Evolutionary conservation across 148 eudicot genomes (phyloP), one percentile per base, ranked within the genome.

Genomic region (Hydrangea macrophylla): DNA sequence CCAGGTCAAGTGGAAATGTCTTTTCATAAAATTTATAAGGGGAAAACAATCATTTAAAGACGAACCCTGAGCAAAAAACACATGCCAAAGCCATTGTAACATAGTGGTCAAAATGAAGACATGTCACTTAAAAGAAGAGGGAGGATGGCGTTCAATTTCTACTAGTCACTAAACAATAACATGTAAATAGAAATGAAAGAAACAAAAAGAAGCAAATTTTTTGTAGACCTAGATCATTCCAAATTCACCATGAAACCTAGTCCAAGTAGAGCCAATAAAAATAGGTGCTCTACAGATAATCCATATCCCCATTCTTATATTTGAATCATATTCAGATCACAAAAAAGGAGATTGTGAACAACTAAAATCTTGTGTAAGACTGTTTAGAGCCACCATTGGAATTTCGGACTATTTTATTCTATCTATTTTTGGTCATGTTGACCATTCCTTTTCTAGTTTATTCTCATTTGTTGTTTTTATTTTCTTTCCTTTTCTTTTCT

Each of bases 261-360:
- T 32, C 59, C n/a, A 51, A 24, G 42, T 32, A 23, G 30, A 65
- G n/a, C n/a, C n/a, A 65, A 32, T 45, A 40, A 65, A 56, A 53
- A 65, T 42, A 65, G 13, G 12, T 40, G 25, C 28, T 3, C 18
- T 1, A 51, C 40, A 65, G 69, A 31, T n/a, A 45, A 23, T 50
- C 27, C 55, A 65, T 17, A 31, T 23, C 40, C 56, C 28, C 26
- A 45, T 30, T 7, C 57, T 50, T 40, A 11, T 42, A 42, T 42
- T 42, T 42, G 50, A 9, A 42, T 12, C 17, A 42, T 42, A 18
- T 42, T 3, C 15, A 5, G 6, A 9, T 32, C 56, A 2, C 17
- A 18, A 45, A 1, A 8, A 44, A 63, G 9, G 40, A 30, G 35
- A 18, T 18, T 9, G 18, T 65, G 58, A 51, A 31, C n/a, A 20